These are phyloP conservation scores for Conidiobolus incongruus DNA, from an alignment of 371 early-diverging fungal species.

Conservation along the genomic window DNA sequence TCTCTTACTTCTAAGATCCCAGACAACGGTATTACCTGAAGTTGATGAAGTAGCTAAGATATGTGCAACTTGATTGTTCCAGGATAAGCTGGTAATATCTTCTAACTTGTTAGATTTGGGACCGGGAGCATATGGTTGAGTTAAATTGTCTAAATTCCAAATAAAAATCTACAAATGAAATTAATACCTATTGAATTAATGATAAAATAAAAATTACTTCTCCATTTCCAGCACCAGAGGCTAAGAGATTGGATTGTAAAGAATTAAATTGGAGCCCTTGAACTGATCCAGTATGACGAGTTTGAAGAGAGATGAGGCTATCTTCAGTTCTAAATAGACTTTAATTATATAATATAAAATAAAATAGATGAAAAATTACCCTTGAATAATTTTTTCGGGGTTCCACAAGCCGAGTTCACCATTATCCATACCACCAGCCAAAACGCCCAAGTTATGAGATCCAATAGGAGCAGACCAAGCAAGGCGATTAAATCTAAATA, in stretches of 20 bases:
- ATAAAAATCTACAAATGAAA: constrained; percentile 37
- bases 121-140: constrained; percentile 75
- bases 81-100: constrained; percentile 67
- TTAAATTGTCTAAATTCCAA: constrained; percentile 79
- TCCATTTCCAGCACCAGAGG: constrained; percentile 74
- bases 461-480: constrained; percentile 49
- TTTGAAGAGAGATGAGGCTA: constrained; percentile 35
- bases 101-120: constrained; percentile 58
- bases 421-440: constrained; percentile 91
- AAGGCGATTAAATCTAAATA: constrained; percentile 56
- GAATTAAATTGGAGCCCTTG: constrained; percentile 85
- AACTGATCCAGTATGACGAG: constrained; percentile 68
- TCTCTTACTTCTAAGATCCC: constrained; percentile 76
- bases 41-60: constrained; percentile 80
- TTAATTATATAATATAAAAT: constrained; percentile 1
- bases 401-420: constrained; percentile 81
- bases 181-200: no score
- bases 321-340: constrained; percentile 11
- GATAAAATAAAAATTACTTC: constrained; percentile 27
- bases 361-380: constrained; percentile 10
- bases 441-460: constrained; percentile 43
- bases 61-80: constrained; percentile 86
- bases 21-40: constrained; percentile 81
- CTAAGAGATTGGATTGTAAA: constrained; percentile 62
- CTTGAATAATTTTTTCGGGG: constrained; percentile 43